Evolutionary conservation across 2,329 filamentous ascomycete genomes (phyloP).

Genomic region (Colletotrichum sublineola): DNA sequence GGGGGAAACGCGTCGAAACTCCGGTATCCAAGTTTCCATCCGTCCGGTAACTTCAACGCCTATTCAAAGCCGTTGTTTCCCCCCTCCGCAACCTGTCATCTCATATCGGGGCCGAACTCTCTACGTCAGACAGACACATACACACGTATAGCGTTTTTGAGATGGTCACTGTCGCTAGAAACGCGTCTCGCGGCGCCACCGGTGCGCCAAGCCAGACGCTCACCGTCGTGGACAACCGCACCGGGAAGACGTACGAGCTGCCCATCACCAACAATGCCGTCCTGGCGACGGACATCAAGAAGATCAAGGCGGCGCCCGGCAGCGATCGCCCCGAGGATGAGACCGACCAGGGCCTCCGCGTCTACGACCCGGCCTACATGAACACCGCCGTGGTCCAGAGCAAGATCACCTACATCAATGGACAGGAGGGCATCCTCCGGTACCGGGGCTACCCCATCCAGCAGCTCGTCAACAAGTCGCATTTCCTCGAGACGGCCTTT

Average conservation of each 20-base stretch:
- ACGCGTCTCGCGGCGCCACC: conserved; percentile 38
- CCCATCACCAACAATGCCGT: conserved; percentile 64
- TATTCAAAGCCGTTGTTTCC: conserved; percentile 26
- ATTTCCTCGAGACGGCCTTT: conserved; percentile 64
- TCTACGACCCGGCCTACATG: conserved; percentile 66
- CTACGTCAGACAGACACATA: too few species aligned
- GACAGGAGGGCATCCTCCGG: conserved; percentile 63
- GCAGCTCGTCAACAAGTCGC: conserved; percentile 62
- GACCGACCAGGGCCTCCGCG: conserved; percentile 62
- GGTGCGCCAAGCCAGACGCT: conserved; percentile 49
- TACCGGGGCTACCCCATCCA: conserved; percentile 67
- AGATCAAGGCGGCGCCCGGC: conserved; percentile 56
- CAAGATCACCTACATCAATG: conserved; percentile 67
- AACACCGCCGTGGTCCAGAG: conserved; percentile 65
- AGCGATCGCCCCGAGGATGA: conserved; percentile 59
- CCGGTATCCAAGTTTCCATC: conserved; percentile 21
- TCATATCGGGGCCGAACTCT: neutral
- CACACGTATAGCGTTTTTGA: neutral
- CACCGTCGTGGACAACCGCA: conserved; percentile 64
- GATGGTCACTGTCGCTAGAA: conserved; percentile 36
- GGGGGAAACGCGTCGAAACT: conserved; percentile 5
- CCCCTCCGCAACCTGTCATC: conserved; percentile 8
- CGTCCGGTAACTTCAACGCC: conserved; percentile 11
- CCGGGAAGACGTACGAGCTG: conserved; percentile 61
- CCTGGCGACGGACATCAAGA: conserved; percentile 65